Conservation (phyloP, 2,329 filamentous ascomycete genomes). For the Saccharata proteae region DNA sequence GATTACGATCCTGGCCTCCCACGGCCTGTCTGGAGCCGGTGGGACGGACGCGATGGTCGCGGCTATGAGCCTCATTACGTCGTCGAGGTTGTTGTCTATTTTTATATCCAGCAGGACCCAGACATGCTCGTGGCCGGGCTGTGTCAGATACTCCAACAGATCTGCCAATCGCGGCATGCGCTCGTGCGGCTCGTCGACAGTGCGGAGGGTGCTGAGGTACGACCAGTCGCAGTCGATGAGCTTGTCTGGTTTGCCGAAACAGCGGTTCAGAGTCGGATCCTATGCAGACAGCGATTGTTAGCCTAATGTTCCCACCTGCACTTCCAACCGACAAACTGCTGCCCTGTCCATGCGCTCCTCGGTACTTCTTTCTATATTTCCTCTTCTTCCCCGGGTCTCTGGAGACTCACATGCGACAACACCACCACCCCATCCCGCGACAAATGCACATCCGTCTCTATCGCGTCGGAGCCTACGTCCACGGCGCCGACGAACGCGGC, state of each 20-base stretch:
- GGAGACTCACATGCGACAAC: constrained; percentile 56
- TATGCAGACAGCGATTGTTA: constrained; percentile 28
- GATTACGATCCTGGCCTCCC: constrained; percentile 62
- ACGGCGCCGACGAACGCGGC: constrained; percentile 64
- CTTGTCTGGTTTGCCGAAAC: constrained; percentile 62
- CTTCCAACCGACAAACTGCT: too few species aligned
- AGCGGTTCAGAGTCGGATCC: constrained; percentile 67
- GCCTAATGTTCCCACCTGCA: too few species aligned
- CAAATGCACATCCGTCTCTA: constrained; percentile 83
- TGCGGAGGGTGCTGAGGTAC: constrained; percentile 57
- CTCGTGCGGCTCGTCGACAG: constrained; percentile 54
- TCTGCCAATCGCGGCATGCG: constrained; percentile 64
- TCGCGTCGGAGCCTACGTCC: constrained; percentile 59
- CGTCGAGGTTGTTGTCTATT: constrained; percentile 58
- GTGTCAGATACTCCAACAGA: constrained; percentile 57
- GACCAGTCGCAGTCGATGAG: constrained; percentile 68
- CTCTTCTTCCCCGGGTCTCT: not conserved
- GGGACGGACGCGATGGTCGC: constrained; percentile 46
- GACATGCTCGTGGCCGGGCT: constrained; percentile 51
- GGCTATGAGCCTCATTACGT: constrained; percentile 59
- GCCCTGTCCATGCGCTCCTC: constrained; percentile 13
- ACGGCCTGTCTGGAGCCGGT: constrained; percentile 39
- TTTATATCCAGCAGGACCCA: constrained; percentile 90
- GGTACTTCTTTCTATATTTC: not conserved
- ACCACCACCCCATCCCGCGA: constrained; percentile 75